Evolutionary conservation across 2,329 filamentous ascomycete species (phyloP).

Genomic region (Colletotrichum aenigma): DNA sequence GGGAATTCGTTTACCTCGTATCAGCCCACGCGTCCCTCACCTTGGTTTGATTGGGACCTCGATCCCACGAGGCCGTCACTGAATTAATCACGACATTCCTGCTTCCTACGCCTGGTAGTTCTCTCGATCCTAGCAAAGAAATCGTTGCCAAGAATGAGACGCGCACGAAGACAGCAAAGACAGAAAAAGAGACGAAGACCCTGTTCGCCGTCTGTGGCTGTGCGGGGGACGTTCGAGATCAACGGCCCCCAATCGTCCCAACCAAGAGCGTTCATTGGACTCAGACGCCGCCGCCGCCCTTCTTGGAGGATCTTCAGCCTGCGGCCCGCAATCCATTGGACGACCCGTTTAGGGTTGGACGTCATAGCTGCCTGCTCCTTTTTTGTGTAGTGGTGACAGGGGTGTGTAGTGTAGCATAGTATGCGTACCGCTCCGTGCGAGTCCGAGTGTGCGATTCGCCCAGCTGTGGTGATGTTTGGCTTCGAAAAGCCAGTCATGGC

Average conservation of each 20-base stretch:
- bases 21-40: not conserved
- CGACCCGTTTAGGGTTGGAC: not conserved
- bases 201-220: constrained; percentile 3
- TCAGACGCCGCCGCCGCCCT: not conserved
- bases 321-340: constrained; percentile 8
- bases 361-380: not conserved
- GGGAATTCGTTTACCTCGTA: not conserved
- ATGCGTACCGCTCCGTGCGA: not conserved
- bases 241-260: constrained; percentile 3
- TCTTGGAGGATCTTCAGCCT: not conserved
- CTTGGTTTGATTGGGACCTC: not conserved
- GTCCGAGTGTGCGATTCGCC: not conserved
- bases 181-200: not conserved
- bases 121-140: not conserved
- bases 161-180: not conserved
- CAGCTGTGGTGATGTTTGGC: not conserved
- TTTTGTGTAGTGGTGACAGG: not conserved
- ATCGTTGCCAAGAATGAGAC: not conserved
- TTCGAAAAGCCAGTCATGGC: not conserved
- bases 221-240: constrained; percentile 4
- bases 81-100: fast-evolving
- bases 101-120: not conserved
- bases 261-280: not conserved
- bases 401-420: not conserved
- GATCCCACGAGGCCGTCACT: not conserved